Conservation (phyloP, 2,329 filamentous ascomycete genomes). For the Colletotrichum camelliae region DNA sequence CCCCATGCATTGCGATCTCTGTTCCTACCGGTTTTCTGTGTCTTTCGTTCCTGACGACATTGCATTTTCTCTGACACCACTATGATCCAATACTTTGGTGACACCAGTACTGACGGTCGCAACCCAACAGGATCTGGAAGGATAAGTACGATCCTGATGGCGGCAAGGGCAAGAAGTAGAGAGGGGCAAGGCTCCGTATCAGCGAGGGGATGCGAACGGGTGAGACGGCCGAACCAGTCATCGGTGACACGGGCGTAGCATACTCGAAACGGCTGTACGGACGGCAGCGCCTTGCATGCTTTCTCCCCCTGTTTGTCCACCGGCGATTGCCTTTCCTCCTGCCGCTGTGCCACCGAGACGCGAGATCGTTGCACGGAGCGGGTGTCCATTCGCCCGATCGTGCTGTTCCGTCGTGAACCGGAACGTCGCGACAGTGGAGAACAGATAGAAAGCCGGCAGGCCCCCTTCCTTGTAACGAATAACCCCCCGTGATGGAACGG, state of each 20-base stretch:
- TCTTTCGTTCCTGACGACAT: not conserved
- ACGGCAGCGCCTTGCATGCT: not conserved
- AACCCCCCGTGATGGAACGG: not conserved
- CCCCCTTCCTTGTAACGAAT: not conserved
- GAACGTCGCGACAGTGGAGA: not conserved
- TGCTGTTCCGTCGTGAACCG: not conserved
- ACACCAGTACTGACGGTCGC: slow-evolving; percentile 1
- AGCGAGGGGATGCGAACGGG: not conserved
- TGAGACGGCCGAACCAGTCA: not conserved
- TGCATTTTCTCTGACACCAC: not conserved
- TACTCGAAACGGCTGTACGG: slow-evolving; percentile 16
- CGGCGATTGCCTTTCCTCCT: not conserved
- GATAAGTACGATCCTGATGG: slow-evolving; percentile 79
- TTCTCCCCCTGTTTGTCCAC: not conserved
- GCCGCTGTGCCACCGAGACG: not conserved
- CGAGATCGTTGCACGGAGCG: slow-evolving; percentile 4
- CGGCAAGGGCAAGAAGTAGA: slow-evolving; percentile 46
- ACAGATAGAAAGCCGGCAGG: not conserved
- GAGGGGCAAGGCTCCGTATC: not conserved
- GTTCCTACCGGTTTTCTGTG: not conserved
- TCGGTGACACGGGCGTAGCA: slow-evolving; percentile 8
- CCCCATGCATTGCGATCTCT: not conserved
- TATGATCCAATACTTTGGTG: not conserved
- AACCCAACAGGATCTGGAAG: slow-evolving; percentile 85
- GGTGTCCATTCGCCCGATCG: not conserved